Base-by-base conservation (phyloP, 331 rosid species). In the Acacia pycnantha region DNA sequence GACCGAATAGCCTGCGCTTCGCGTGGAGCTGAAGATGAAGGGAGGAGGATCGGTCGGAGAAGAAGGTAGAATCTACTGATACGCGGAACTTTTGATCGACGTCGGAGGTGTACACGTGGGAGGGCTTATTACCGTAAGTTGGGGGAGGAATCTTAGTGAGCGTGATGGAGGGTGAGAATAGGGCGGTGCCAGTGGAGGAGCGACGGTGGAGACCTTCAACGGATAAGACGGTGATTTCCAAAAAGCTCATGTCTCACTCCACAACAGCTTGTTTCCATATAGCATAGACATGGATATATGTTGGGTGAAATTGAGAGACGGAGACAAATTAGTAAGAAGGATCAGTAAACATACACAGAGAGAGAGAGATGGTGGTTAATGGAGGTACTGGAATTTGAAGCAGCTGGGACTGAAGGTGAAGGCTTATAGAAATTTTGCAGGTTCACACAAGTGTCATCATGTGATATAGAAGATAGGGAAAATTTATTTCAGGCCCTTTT, bases 151-250 rank as follows among this genome's bases (percentile, higher is more conserved):
- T 46, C 67, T 77, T 84, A 47, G 88, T 81, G 89, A 89, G 73
- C 21, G 89, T 82, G 86, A 85, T 43, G 14, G 85, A 87, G 70
- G 22, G 58, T n/a, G 88, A 69, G 22, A 22, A 72, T 11, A 40
- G 33, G 51, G 74, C 29, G 11, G 19, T 4, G 11, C 44, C 11
- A 41, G 31, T 8, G 4, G 29, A 68, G 59, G 84, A 11, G 77
- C 80, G 26, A 48, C 69, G 47, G 70, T 41, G 74, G 70, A 91
- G 86, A 48, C 95, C 90, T 53, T 89, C 51, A 47, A 47, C 41
- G 13, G 95, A 91, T 16, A 88, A 8, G 6, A 89, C 81, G 0
- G 85, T 84, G 82, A 90, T 85, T 56, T 91, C 91, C 84, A 87
- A 76, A n/a, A 81, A 9, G 15, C 15, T 37, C 73, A 68, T 68